These are phyloP conservation scores for Sporothrix variecibatus DNA, from an alignment of 2,329 filamentous ascomycete genomes.

Conservation along the genomic window DNA sequence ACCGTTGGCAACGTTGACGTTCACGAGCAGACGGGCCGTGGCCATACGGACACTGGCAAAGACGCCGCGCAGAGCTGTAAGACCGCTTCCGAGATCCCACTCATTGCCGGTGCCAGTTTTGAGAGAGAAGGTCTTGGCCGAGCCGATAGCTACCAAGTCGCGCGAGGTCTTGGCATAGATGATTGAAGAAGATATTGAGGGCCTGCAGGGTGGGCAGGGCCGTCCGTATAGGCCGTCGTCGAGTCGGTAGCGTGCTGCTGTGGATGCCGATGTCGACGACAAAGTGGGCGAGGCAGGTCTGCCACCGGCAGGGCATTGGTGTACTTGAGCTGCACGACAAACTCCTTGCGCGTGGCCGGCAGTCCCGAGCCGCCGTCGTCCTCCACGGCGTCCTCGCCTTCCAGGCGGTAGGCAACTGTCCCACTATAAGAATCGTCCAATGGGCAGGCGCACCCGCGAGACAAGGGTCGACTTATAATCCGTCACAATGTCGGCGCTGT, in stretches of 20 bases:
- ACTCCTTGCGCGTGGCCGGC: conserved; percentile 27
- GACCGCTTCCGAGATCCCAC: conserved; percentile 35
- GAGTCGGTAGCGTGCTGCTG: conserved; percentile 15
- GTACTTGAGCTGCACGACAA: conserved; percentile 31
- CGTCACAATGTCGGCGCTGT: conserved; percentile 35
- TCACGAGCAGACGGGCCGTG: conserved; percentile 41
- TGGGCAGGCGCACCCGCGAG: conserved; percentile 33
- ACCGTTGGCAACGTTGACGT: conserved; percentile 41
- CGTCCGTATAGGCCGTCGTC: conserved; percentile 29
- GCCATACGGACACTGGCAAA: conserved; percentile 41
- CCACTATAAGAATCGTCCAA: neutral
- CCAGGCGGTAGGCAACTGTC: conserved; percentile 35
- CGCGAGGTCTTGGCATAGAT: conserved; percentile 37
- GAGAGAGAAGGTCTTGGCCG: conserved; percentile 37
- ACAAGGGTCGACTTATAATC: conserved; percentile 42
- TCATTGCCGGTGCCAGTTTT: neutral
- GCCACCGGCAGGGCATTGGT: conserved; percentile 35
- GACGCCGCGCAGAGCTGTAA: conserved; percentile 40
- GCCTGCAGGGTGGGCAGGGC: conserved; percentile 63
- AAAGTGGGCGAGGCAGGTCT: conserved; percentile 36
- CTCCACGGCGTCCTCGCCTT: conserved; percentile 37
- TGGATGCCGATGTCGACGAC: conserved; percentile 31
- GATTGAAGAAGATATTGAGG: conserved; percentile 65
- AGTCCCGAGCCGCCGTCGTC: conserved; percentile 18
- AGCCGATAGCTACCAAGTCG: conserved; percentile 36